Percentiles rank a stretch among this genome's conserved stretches.
These are phyloP conservation scores for Termitomyces sp. DNA, from an alignment of 768 basidiomycete species.

Conservation along the genomic window DNA sequence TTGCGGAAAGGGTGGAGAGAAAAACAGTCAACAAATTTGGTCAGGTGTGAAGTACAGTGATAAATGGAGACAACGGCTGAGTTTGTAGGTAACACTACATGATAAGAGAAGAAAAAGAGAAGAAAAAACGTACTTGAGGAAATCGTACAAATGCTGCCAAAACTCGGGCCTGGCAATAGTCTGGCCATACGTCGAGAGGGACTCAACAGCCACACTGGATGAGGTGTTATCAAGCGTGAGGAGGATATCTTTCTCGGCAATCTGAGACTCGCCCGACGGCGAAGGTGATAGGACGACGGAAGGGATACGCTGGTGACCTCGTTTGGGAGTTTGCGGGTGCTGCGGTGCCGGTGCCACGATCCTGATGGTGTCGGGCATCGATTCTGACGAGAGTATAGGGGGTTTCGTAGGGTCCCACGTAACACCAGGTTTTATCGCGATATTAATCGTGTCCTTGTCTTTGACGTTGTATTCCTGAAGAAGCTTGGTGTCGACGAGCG, in stretches of 20 bases:
- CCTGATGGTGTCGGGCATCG: constrained; percentile 12
- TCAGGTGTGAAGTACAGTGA: not conserved
- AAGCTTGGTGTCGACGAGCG: constrained; percentile 82
- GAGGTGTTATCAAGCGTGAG: constrained; percentile 56
- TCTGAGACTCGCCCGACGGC: constrained; percentile 42
- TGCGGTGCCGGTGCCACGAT: constrained; percentile 20
- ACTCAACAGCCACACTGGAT: constrained; percentile 39
- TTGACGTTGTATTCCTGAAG: constrained; percentile 86
- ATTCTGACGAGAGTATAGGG: constrained; percentile 18
- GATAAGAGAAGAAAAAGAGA: not conserved
- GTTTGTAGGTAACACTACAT: not conserved
- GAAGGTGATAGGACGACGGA: constrained; percentile 78
- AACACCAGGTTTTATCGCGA: constrained; percentile 79
- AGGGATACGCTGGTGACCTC: constrained; percentile 63
- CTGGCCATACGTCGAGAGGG: constrained; percentile 53
- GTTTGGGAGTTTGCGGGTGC: constrained; percentile 20
- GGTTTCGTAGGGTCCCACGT: constrained; percentile 54
- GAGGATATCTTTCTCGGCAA: constrained; percentile 56
- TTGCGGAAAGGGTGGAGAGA: not conserved
- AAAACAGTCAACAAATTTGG: not conserved
- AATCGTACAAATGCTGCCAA: constrained; percentile 66
- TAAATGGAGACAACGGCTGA: not conserved
- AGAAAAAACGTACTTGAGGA: constrained; percentile 50
- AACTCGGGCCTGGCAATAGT: constrained; percentile 75
- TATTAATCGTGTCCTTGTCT: constrained; percentile 76